Evolutionary conservation across 1,284 basidiomycete genomes (phyloP).

Genomic region (Rhodotorula glutinis): DNA sequence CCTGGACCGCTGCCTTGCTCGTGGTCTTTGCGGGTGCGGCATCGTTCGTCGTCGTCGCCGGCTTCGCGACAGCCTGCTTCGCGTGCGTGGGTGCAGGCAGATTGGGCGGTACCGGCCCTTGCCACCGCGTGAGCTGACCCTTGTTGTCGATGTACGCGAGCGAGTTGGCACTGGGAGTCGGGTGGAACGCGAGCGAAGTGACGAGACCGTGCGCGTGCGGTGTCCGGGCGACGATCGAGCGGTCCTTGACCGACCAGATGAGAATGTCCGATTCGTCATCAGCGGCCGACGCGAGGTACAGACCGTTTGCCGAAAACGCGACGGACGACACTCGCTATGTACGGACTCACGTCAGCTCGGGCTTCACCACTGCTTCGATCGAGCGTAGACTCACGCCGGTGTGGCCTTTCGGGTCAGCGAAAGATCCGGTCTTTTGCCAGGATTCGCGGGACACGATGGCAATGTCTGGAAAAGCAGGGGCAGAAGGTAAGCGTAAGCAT

Average conservation of each 20-base stretch:
- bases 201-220: conserved; percentile 44
- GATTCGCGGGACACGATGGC: conserved; percentile 65
- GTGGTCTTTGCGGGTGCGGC: conserved; percentile 5
- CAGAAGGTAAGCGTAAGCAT: neutral
- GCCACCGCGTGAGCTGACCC: conserved; percentile 77
- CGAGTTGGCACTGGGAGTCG: conserved; percentile 67
- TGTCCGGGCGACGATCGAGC: conserved; percentile 41
- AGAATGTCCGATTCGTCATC: conserved; percentile 53
- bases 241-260: conserved; percentile 53
- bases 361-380: too few relatives aligned
- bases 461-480: conserved; percentile 59
- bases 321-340: conserved; percentile 65
- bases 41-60: conserved; percentile 58
- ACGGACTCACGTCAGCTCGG: neutral
- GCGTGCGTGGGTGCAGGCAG: conserved; percentile 41
- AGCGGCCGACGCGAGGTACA: conserved; percentile 77
- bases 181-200: conserved; percentile 61
- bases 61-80: too few relatives aligned
- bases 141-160: conserved; percentile 81
- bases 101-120: conserved; percentile 63
- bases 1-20: neutral
- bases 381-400: conserved; percentile 21
- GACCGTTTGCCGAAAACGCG: conserved; percentile 81
- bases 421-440: conserved; percentile 55
- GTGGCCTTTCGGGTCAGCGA: conserved; percentile 32